phyloP scores from a whole-genome alignment of 345 rosid species.

The Pugionium cornutum region DNA sequence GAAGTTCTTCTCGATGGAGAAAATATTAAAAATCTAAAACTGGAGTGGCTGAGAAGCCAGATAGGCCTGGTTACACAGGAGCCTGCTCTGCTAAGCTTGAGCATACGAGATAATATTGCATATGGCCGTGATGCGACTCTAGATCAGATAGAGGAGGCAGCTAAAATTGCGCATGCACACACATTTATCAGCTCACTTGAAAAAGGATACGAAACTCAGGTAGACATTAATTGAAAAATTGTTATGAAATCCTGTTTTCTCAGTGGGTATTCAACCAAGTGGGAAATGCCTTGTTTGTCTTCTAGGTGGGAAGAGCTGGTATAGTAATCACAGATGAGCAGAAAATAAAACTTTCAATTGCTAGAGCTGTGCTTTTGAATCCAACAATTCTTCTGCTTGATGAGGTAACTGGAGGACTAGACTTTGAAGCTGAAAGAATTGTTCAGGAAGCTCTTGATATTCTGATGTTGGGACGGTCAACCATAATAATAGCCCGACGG shows the following conservation, averaged over 20 bases:
- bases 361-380: slow-evolving; percentile 91
- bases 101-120: slow-evolving; percentile 83
- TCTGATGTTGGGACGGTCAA: slow-evolving; percentile 94
- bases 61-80: slow-evolving; percentile 97
- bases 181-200: slow-evolving; percentile 87
- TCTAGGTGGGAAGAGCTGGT: slow-evolving; percentile 91
- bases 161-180: slow-evolving; percentile 92
- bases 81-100: slow-evolving; percentile 92
- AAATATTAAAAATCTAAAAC: slow-evolving; percentile 80
- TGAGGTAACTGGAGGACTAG: slow-evolving; percentile 96
- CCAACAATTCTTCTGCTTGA: slow-evolving; percentile 91
- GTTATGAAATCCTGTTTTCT: slow-evolving; percentile 1
- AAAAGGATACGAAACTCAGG: slow-evolving; percentile 93
- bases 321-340: slow-evolving; percentile 82
- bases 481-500: slow-evolving; percentile 92
- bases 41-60: slow-evolving; percentile 95
- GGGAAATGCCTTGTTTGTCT: slow-evolving; percentile 23
- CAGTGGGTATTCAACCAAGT: neutral
- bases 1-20: slow-evolving; percentile 99
- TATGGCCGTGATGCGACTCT: slow-evolving; percentile 77
- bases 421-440: slow-evolving; percentile 89
- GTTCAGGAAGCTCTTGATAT: slow-evolving; percentile 91
- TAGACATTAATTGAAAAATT: slow-evolving; percentile 27
- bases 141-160: slow-evolving; percentile 95
- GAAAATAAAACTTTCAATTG: slow-evolving; percentile 86